Base-by-base conservation (phyloP, 2,329 filamentous ascomycete species). In the Byssoonygena ceratinophila region DNA sequence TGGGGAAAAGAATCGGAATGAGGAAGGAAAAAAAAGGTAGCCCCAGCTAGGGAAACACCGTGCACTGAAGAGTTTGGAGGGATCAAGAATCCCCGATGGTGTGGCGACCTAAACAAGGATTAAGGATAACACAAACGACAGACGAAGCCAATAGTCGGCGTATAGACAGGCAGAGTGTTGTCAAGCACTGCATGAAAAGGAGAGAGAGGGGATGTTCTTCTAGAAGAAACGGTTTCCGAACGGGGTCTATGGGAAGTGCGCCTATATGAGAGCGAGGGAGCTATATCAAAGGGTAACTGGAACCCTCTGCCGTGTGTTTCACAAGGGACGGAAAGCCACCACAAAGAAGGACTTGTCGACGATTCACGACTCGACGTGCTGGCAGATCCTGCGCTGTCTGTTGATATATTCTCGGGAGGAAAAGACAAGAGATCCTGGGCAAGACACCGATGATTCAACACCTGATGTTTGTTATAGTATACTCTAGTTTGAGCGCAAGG, bases 91-190 rank as follows among this genome's bases (percentile, higher is more conserved):
- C 46, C 36, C 46, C 46, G 36, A 49, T 49, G 46, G 46, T 41
- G 46, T 49, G 46, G 46, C 46, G 46, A 49, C 46, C 36, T 31
- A 22, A 20, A 23, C 46, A 49, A 49, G 46, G 46, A 49, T 49
- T 20, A 46, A 23, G 44, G 44, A 25, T 44, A 44, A 44, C 16
- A 44, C 23, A 6, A 44, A 27, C 23, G 16, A 31, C 23, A 31
- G 7, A 29, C 23, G 16, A 39, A 14, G 20, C n/a, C 14, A 44
- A 25, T 44, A 12, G 25, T 25, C 16, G 22, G 20, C n/a, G 3
- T 25, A 25, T 44, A 12, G 25, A 12, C 16, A 12, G 20, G 34
- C 6, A 36, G 5, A 29, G 27, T 9, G 9, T 29, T 29, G 4
- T 9, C 27, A 29, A 29, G 4, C 9, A 9, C 27, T 29, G 27